Percentiles rank a stretch among this genome's conserved stretches.
Conservation (phyloP, 2,329 filamentous ascomycete genomes). For the Penicillium crustosum region DNA sequence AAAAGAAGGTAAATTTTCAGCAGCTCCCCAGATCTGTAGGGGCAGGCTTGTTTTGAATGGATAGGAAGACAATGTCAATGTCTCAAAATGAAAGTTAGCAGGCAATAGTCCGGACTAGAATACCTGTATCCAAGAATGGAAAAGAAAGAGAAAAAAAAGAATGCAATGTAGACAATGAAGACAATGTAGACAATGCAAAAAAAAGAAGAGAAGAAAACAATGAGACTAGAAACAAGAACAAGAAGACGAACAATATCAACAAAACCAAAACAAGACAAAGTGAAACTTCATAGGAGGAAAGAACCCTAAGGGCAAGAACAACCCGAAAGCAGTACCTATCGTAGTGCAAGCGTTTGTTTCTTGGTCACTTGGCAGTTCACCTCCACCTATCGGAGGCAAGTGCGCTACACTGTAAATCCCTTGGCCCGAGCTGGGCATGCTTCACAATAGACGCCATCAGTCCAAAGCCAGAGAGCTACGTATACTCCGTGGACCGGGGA, state of each 20-base stretch:
- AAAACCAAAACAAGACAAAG: not conserved
- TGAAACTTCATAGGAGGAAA: conserved; percentile 4
- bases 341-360: conserved; percentile 12
- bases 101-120: conserved; percentile 23
- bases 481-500: conserved; percentile 1
- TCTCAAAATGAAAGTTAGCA: conserved; percentile 7
- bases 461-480: conserved; percentile 1
- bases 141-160: not conserved
- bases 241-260: not conserved
- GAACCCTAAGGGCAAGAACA: not conserved
- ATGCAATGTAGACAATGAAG: not conserved
- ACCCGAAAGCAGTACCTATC: not conserved
- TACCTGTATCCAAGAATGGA: conserved; percentile 7
- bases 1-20: not conserved
- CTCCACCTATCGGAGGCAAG: conserved; percentile 17
- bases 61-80: conserved; percentile 8
- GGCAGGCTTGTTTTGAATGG: not conserved
- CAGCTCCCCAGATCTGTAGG: not conserved
- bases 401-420: conserved; percentile 1
- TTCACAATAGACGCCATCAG: conserved; percentile 6
- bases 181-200: not conserved
- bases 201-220: not conserved
- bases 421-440: conserved; percentile 16
- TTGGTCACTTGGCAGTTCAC: conserved; percentile 2
- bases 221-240: not conserved